Evolutionary conservation across 1,284 basidiomycete genomes (phyloP), one percentile per base, ranked within the genome.

Genomic region (Ganoderma multipileum): DNA sequence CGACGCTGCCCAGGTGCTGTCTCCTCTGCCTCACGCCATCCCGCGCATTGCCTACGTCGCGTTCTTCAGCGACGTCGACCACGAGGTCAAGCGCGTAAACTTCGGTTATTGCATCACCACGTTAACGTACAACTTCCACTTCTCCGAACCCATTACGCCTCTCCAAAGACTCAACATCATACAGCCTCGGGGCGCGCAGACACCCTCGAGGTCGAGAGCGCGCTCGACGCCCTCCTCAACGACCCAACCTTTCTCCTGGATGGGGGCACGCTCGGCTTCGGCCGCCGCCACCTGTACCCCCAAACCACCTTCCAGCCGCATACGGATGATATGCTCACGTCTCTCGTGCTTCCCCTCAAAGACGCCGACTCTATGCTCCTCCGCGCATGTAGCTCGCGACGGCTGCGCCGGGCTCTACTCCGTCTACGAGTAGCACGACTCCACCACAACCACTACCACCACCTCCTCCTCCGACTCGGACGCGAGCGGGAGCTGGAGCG

Each of bases 61-160:
- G 0, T 82, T 85, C 72, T 84, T 76, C 76, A 80, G 82, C 65
- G 83, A 85, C 73, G 79, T 84, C 65, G 82, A 83, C 33, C 83
- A 86, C 70, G 83, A 85, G 70, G 81, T 87, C 8, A 47, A 73
- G 0, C 76, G 74, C 0, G 83, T 87, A 3, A 74, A 66, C 2
- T 77, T 78, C 0, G 85, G 86, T 0, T 78, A 80, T 65, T 78
- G 83, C 0, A 75, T 86, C 38, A 84, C 83, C 2, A 68, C n/a
- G n/a, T n/a, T 87, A n/a, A 83, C 83, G 0, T 85, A 81, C 74
- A 80, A 82, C 68, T 77, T 83, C 30, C 79, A 76, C 62, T 76
- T 76, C 66, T 63, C 71, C 50, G 68, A 47, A 14, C 23, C 33
- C 1, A 8, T 8, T 8, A 33, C 33, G 3, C 33, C 33, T 8